These are phyloP conservation scores for Candida vartiovaarae DNA, from an alignment of 805 yeast species.

Conservation along the genomic window DNA sequence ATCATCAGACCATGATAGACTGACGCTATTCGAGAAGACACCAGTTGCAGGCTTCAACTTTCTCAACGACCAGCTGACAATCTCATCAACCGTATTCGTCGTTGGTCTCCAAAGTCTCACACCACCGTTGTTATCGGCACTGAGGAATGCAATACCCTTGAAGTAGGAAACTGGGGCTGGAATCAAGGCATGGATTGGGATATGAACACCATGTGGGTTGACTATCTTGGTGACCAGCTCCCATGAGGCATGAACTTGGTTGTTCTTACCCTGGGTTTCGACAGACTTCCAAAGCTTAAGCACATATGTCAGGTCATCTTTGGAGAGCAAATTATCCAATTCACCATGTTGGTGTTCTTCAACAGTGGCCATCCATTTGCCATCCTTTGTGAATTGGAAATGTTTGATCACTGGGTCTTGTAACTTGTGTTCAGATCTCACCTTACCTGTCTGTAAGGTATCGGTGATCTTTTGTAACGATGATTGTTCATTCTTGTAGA, in stretches of 20 bases:
- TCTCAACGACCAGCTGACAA: constrained; percentile 64
- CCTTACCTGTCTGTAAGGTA: constrained; percentile 71
- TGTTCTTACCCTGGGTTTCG: constrained; percentile 14
- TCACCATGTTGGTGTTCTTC: constrained; percentile 63
- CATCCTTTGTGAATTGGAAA: constrained; percentile 61
- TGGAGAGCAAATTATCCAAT: constrained; percentile 56
- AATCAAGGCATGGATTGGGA: constrained; percentile 49
- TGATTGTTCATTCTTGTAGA: constrained; percentile 67
- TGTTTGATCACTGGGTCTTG: constrained; percentile 65
- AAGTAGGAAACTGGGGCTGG: constrained; percentile 49
- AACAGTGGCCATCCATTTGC: constrained; percentile 85
- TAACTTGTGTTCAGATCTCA: constrained; percentile 64
- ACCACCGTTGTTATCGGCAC: constrained; percentile 81
- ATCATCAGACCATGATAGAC: constrained; percentile 71
- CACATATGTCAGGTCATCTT: constrained; percentile 58
- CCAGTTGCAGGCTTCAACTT: constrained; percentile 42
- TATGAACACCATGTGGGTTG: constrained; percentile 78
- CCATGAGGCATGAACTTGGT: constrained; percentile 44
- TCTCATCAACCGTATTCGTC: constrained; percentile 21
- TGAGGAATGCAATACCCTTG: constrained; percentile 55
- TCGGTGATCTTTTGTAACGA: constrained; percentile 62
- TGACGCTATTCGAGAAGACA: constrained; percentile 43
- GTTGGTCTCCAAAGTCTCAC: constrained; percentile 77
- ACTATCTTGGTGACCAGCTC: constrained; percentile 69
- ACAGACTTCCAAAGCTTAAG: constrained; percentile 77